These are phyloP conservation scores for Talaromyces sp. DNA, from an alignment of 2,329 filamentous ascomycete genomes.

Conservation along the genomic window DNA sequence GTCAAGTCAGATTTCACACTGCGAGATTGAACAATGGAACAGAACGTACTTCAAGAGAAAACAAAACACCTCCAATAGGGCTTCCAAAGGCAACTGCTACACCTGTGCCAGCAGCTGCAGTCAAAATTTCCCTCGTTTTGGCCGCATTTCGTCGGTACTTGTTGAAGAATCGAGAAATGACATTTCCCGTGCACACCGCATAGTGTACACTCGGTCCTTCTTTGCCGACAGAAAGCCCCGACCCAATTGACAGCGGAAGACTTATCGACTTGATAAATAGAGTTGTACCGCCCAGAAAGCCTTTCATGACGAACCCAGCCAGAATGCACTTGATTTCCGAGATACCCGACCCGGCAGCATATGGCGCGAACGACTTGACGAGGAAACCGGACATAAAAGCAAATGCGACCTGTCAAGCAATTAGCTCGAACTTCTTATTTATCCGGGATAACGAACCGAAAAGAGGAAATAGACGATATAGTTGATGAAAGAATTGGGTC, in stretches of 20 bases:
- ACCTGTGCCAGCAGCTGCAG: constrained; percentile 87
- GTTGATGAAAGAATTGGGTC: constrained; percentile 68
- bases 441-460: constrained; percentile 48
- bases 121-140: constrained; percentile 92
- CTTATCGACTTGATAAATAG: constrained; percentile 90
- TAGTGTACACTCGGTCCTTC: constrained; percentile 99
- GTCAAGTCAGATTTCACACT: constrained; percentile 14
- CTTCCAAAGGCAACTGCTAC: constrained; percentile 96
- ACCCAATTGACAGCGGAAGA: constrained; percentile 86
- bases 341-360: constrained; percentile 93
- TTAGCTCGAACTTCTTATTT: not conserved
- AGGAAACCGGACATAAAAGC: constrained; percentile 76
- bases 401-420: constrained; percentile 58
- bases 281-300: constrained; percentile 87
- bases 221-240: constrained; percentile 90
- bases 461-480: constrained; percentile 86
- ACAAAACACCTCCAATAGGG: constrained; percentile 92
- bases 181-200: constrained; percentile 93
- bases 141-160: constrained; percentile 90
- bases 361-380: constrained; percentile 88
- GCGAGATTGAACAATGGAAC: not conserved
- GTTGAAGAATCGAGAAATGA: constrained; percentile 85
- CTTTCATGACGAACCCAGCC: constrained; percentile 98
- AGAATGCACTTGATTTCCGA: constrained; percentile 99
- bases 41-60: constrained; percentile 70